Evolutionary conservation across 2,329 filamentous ascomycete genomes (phyloP), one percentile per base, ranked within the genome.

Genomic region (Pseudogymnoascus sp.): DNA sequence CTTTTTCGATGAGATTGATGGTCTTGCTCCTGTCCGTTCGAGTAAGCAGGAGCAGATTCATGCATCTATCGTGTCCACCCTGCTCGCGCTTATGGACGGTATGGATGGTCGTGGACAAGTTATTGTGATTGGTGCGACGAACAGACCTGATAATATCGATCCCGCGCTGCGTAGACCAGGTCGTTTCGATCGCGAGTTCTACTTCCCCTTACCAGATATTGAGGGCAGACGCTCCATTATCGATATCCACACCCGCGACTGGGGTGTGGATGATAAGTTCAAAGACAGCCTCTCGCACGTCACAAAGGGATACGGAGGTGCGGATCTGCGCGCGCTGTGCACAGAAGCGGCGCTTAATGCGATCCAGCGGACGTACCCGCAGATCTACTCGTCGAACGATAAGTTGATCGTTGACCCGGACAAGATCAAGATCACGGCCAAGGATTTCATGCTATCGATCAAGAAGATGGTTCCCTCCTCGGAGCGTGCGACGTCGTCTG

Each of bases 21-120:
- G 94, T 61, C 81, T 99, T 65, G 94, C 94, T 2, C 95, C 94
- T 59, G 94, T 97, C 35, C 85, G 94, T 68, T 97, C 94, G 11
- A 97, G 93, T 75, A 97, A 97, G 74, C 93, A 97, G 76, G 94
- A 99, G 72, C 94, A 99, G 75, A 97, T 97, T 63, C 94, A 99
- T 74, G 92, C 94, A 5, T 97, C 93, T 2, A 99, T 99, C 65
- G 93, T 97, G 12, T 95, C 92, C 1, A 97, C 92, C 1, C 77
- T 97, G n/a, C 79, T 97, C 63, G 92, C 92, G 0, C 76, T 97
- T 69, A 97, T 97, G 92, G 92, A 97, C 74, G 92, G 92, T 65
- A 97, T 97, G 92, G 93, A 97, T 70, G 92, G 92, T n/a, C 87
- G 92, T 72, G 93, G 93, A 30, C 94, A 99, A 74, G 94, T 99